Evolutionary conservation across 2,329 filamentous ascomycete species (phyloP).

Genomic region (Exophiala mesophila): DNA sequence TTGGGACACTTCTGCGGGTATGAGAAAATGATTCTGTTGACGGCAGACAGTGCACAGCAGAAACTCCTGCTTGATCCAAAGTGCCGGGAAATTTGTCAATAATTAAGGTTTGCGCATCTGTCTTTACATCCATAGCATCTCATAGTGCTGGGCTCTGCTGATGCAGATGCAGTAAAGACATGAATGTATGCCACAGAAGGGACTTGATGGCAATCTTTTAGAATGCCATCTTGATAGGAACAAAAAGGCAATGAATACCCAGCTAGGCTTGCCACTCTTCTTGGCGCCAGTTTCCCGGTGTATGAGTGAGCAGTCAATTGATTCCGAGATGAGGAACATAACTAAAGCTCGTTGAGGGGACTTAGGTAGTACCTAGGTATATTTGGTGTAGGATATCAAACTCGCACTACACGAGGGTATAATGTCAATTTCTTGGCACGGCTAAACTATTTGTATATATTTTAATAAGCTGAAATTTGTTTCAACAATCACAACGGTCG

Average conservation of each 20-base stretch:
- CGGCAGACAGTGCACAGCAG: too few relatives aligned
- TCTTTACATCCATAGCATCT: too few relatives aligned
- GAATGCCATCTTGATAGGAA: not conserved
- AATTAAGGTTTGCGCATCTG: too few relatives aligned
- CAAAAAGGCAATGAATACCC: not conserved
- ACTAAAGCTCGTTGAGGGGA: not conserved
- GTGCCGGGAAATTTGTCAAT: too few relatives aligned
- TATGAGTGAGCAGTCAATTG: not conserved
- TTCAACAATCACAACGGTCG: slow-evolving; percentile 9
- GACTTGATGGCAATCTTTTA: too few relatives aligned
- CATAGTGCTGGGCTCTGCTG: too few relatives aligned
- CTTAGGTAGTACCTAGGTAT: not conserved
- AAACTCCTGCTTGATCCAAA: too few relatives aligned
- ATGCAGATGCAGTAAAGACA: too few relatives aligned
- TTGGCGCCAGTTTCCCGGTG: not conserved
- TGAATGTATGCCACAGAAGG: too few relatives aligned
- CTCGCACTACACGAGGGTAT: not conserved
- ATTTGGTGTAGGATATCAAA: not conserved
- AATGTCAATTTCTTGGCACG: not conserved
- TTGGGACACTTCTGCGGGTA: too few relatives aligned
- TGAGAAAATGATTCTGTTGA: too few relatives aligned
- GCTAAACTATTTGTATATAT: not conserved
- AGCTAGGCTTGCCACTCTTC: not conserved
- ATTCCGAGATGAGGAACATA: not conserved
- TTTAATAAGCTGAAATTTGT: not conserved